Evolutionary conservation across 176 grass and related monocot genomes (phyloP).

Genomic region (Triticum dicoccoides): DNA sequence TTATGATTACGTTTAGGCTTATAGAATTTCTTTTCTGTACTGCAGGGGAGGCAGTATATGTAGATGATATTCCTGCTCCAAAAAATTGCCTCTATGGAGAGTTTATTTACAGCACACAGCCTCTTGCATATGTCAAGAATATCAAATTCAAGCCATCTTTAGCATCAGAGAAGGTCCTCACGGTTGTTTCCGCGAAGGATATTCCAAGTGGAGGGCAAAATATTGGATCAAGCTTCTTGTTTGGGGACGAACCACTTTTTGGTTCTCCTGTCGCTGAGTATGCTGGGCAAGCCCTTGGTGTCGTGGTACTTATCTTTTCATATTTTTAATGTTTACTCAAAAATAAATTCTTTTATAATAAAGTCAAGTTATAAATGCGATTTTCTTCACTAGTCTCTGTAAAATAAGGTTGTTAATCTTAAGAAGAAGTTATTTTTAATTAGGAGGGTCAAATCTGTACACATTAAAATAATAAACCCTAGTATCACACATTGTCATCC

Average conservation of each 20-base stretch:
- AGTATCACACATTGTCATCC: neutral
- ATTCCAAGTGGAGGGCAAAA: slow-evolving; percentile 78
- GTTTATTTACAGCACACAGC: slow-evolving; percentile 75
- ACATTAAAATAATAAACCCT: neutral
- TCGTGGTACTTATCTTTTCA: slow-evolving; percentile 55
- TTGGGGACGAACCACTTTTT: slow-evolving; percentile 71
- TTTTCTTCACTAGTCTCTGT: neutral
- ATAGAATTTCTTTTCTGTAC: neutral
- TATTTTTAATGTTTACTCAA: neutral
- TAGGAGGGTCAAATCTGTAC: neutral
- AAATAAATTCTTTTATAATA: neutral
- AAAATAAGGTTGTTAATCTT: neutral
- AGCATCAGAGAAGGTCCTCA: slow-evolving; percentile 55
- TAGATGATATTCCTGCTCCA: slow-evolving; percentile 76
- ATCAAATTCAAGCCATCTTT: slow-evolving; percentile 69
- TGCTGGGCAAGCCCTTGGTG: slow-evolving; percentile 67
- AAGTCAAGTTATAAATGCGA: neutral
- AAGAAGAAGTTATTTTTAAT: neutral
- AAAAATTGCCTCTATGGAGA: slow-evolving; percentile 76
- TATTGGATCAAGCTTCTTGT: slow-evolving; percentile 39
- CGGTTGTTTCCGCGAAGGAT: slow-evolving; percentile 59
- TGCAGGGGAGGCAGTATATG: slow-evolving; percentile 81
- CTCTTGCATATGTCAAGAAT: slow-evolving; percentile 59
- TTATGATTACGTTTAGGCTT: neutral
- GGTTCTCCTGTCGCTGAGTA: slow-evolving; percentile 58